Evolutionary conservation across 163 green algal genomes (phyloP).

Genomic region (Volvox carteri): DNA sequence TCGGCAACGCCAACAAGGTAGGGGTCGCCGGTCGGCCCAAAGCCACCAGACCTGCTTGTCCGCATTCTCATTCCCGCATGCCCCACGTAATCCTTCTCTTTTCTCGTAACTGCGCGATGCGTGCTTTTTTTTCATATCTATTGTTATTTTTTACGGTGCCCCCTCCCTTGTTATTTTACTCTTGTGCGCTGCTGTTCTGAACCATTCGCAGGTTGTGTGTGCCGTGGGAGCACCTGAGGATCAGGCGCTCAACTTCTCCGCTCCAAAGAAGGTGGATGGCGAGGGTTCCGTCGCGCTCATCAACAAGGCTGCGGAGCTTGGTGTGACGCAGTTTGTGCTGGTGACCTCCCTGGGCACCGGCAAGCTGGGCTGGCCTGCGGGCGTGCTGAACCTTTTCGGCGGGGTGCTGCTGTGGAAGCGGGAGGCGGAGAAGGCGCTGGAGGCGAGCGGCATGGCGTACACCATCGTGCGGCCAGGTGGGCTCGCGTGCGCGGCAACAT

Average conservation of each 20-base stretch:
- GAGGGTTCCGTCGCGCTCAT: constrained; percentile 91
- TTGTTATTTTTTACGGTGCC: no score
- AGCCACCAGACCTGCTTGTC: no score
- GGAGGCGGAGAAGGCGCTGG: constrained; percentile 84
- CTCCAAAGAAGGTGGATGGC: constrained; percentile 75
- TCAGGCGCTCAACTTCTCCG: constrained; percentile 75
- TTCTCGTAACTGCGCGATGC: neutral
- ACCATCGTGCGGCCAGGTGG: constrained; percentile 86
- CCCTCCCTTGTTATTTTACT: no score
- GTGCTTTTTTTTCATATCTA: neutral
- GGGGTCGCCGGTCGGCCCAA: no score
- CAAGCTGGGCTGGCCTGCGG: constrained; percentile 89
- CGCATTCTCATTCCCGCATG: neutral
- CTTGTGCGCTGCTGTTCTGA: no score
- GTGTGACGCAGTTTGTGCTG: constrained; percentile 94
- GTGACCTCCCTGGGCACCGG: constrained; percentile 87
- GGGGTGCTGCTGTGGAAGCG: constrained; percentile 91
- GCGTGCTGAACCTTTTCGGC: constrained; percentile 93
- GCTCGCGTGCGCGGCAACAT: no score
- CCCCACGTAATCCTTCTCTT: neutral
- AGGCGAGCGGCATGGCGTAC: constrained; percentile 90
- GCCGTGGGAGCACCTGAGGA: constrained; percentile 84
- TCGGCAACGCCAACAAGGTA: constrained; percentile 81
- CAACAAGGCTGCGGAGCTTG: constrained; percentile 76
- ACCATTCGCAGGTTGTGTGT: constrained; percentile 87